Percentiles rank a stretch among this genome's conserved stretches.
phyloP scores from a whole-genome alignment of 306 rosid genomes.

The Corylus avellana region DNA sequence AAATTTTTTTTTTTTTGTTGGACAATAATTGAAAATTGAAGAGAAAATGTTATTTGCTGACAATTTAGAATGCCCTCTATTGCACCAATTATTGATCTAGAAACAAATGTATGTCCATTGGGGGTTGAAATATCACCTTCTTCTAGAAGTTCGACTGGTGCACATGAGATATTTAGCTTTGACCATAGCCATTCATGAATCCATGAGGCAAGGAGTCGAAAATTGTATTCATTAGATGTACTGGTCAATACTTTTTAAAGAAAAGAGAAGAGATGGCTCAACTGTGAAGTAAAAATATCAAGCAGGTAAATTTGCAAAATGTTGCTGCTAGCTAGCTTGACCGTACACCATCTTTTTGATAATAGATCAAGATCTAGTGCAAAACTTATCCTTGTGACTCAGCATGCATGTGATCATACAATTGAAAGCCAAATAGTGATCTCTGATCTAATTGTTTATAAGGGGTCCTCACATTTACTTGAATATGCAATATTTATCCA shows the following conservation, averaged over 20 bases:
- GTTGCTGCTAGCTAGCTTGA: conserved; percentile 26
- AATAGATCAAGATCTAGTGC: conserved; percentile 21
- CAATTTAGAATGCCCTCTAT: not conserved
- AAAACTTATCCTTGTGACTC: conserved; percentile 47
- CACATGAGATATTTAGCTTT: conserved; percentile 2
- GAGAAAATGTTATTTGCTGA: not conserved
- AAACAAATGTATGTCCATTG: not conserved
- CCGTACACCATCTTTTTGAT: conserved; percentile 23
- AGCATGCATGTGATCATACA: conserved; percentile 40
- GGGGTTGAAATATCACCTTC: not conserved
- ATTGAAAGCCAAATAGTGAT: not conserved
- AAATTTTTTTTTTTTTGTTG: not conserved
- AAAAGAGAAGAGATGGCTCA: not conserved
- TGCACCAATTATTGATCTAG: conserved; percentile 40
- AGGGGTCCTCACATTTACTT: conserved; percentile 41
- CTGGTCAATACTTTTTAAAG: too few species aligned
- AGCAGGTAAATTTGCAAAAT: conserved; percentile 32
- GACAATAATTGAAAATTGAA: not conserved
- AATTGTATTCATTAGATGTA: conserved; percentile 16
- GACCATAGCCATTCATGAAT: conserved; percentile 9
- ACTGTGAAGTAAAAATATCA: conserved; percentile 19
- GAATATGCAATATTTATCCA: conserved; percentile 36
- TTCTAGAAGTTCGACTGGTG: not conserved
- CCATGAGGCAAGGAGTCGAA: conserved; percentile 21
- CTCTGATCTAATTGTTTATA: conserved; percentile 19